Evolutionary conservation across 2,329 filamentous ascomycete genomes (phyloP).

Genomic region (Metarhizium humberi): DNA sequence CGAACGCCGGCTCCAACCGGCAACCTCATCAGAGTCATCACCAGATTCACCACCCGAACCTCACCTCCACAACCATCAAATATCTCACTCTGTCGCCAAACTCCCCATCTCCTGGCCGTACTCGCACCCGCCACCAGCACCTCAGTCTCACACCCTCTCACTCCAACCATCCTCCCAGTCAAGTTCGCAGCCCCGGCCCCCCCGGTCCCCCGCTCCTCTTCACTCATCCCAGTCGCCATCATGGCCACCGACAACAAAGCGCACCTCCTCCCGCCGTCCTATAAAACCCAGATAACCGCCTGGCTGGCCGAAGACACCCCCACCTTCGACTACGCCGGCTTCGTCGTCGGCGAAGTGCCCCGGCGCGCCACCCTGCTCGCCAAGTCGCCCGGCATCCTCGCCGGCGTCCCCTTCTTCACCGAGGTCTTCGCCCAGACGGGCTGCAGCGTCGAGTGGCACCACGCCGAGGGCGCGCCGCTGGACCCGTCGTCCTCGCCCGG

Average conservation of each 20-base stretch:
- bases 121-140: too few relatives aligned
- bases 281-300: conserved; percentile 67
- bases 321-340: conserved; percentile 93
- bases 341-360: conserved; percentile 71
- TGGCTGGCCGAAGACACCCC: conserved; percentile 97
- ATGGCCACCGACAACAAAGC: conserved; percentile 29
- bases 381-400: conserved; percentile 71
- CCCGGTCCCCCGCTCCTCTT: too few relatives aligned
- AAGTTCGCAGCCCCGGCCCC: too few relatives aligned
- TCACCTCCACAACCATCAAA: background rate
- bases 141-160: too few relatives aligned
- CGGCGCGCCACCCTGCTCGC: conserved; percentile 58
- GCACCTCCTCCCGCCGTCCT: conserved; percentile 75
- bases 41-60: too few relatives aligned
- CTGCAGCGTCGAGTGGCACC: conserved; percentile 86
- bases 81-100: background rate
- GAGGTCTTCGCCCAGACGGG: conserved; percentile 86
- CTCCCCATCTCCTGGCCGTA: too few relatives aligned
- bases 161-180: too few relatives aligned
- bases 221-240: background rate
- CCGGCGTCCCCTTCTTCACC: conserved; percentile 89
- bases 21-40: too few relatives aligned
- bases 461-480: conserved; percentile 63
- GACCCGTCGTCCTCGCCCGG: conserved; percentile 31
- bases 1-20: too few relatives aligned